phyloP scores from a whole-genome alignment of 768 basidiomycete genomes.

The Lactarius evosmus region DNA sequence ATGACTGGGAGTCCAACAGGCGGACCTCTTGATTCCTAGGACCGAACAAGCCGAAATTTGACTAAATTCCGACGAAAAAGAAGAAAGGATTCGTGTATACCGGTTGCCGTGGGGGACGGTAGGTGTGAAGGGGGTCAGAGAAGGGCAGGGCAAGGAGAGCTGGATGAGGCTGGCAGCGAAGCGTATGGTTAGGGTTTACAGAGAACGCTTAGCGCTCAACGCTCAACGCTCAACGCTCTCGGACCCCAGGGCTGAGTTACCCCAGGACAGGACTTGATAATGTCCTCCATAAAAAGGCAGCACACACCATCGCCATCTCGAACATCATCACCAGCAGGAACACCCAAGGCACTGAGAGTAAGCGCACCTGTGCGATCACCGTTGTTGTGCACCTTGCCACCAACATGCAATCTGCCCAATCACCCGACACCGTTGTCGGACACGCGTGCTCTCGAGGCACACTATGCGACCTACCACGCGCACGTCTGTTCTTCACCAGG shows the following conservation, averaged over 20 bases:
- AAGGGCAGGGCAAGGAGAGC: too few species aligned
- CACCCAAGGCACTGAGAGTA: slow-evolving; percentile 25
- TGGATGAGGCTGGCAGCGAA: background rate
- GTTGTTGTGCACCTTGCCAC: slow-evolving; percentile 72
- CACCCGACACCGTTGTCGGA: slow-evolving; percentile 60
- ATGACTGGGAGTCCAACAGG: too few species aligned
- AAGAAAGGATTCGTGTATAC: too few species aligned
- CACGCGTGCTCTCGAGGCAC: slow-evolving; percentile 70
- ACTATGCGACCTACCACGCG: slow-evolving; percentile 81
- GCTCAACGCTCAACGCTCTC: too few species aligned
- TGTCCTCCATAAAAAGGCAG: slow-evolving; percentile 22
- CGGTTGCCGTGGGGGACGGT: background rate
- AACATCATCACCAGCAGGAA: slow-evolving; percentile 14
- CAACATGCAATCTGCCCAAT: slow-evolving; percentile 66
- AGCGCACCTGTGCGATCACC: background rate
- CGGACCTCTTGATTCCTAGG: background rate
- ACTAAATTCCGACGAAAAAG: too few species aligned
- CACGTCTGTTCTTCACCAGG: slow-evolving; percentile 70
- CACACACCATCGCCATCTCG: slow-evolving; percentile 18
- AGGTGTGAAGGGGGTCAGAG: background rate
- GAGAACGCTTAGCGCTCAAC: too few species aligned
- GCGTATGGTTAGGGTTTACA: background rate
- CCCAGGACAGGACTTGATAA: too few species aligned
- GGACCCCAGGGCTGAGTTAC: too few species aligned
- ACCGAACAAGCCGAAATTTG: background rate